phyloP scores from a whole-genome alignment of 208 protist species.

The Acanthamoeba lugdunensis region DNA sequence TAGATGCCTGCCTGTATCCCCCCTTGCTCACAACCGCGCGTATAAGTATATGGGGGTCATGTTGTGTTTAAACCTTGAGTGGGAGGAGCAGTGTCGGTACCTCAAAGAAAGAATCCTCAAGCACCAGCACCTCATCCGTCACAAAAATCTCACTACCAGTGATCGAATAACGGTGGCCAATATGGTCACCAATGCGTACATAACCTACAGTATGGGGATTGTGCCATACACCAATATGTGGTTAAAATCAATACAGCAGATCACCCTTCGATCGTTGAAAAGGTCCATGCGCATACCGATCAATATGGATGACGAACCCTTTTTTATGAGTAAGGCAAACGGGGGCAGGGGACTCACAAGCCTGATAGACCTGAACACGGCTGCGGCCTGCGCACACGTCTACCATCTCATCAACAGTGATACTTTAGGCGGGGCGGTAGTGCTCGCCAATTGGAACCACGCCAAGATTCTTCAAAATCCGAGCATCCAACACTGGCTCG shows the following conservation, averaged over 20 bases:
- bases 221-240: neutral
- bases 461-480: too few species aligned
- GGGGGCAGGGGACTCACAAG: too few species aligned
- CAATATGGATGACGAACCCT: neutral
- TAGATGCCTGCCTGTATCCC: too few species aligned
- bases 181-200: neutral
- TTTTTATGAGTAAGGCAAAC: too few species aligned
- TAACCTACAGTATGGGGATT: neutral
- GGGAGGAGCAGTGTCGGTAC: neutral
- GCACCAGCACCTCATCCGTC: neutral
- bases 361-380: too few species aligned
- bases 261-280: neutral
- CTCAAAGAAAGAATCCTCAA: neutral
- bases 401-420: too few species aligned
- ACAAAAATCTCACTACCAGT: neutral
- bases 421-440: too few species aligned
- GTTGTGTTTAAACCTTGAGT: neutral
- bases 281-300: neutral
- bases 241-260: neutral
- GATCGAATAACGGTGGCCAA: neutral
- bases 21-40: too few species aligned
- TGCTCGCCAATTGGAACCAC: too few species aligned
- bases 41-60: too few species aligned
- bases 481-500: too few species aligned
- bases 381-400: too few species aligned